Evolutionary conservation across 2,329 filamentous ascomycete genomes (phyloP).

Genomic region (Grosmannia serpens): DNA sequence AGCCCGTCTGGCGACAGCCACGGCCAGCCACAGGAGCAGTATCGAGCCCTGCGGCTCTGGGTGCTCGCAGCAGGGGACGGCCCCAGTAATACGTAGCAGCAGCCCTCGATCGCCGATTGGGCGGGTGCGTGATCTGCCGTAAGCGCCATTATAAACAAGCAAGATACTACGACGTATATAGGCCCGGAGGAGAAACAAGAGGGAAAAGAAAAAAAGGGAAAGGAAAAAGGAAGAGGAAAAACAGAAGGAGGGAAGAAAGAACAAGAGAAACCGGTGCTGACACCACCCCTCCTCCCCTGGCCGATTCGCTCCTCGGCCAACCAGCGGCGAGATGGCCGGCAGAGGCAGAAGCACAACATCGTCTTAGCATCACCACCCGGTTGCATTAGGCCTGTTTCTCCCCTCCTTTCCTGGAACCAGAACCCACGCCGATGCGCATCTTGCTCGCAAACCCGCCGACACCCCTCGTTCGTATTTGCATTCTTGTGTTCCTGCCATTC

Average conservation of each 20-base stretch:
- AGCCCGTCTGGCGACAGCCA: neutral
- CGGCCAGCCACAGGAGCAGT: no score
- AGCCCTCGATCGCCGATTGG: neutral
- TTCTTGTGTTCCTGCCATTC: neutral
- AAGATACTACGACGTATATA: no score
- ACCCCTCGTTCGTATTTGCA: neutral
- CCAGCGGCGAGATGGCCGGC: neutral
- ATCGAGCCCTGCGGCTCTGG: no score
- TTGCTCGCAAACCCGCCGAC: neutral
- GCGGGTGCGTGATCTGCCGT: slow-evolving; percentile 7
- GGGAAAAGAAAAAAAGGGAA: neutral
- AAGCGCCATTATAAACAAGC: slow-evolving; percentile 3
- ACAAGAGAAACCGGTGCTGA: neutral
- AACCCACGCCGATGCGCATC: neutral
- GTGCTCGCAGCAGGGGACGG: no score
- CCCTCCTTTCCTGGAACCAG: neutral
- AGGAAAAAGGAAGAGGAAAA: neutral
- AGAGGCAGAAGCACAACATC: neutral
- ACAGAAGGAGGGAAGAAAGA: neutral
- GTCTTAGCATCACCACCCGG: neutral
- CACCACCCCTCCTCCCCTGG: neutral
- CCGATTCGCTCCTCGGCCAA: neutral
- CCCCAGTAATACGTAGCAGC: neutral
- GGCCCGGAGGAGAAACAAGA: neutral
- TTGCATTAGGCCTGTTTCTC: neutral